These are phyloP conservation scores for Heritiera littoralis DNA, from an alignment of 345 rosid genomes.

Conservation along the genomic window DNA sequence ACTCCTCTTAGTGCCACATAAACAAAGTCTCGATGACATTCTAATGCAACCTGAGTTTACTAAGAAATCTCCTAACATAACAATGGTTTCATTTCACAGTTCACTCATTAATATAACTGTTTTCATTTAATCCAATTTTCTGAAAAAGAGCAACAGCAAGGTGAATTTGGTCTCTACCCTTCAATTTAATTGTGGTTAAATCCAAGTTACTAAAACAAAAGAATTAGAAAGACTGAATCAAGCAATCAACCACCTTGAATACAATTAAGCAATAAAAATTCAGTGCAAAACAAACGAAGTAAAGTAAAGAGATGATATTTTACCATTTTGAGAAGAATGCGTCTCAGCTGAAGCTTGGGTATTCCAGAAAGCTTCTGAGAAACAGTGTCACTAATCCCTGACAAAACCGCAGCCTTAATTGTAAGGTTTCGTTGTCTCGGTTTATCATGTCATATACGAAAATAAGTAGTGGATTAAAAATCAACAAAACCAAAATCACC, in stretches of 20 bases:
- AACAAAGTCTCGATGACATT: not conserved
- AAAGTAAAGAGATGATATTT: slow-evolving; percentile 16
- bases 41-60: not conserved
- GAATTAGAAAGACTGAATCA: not conserved
- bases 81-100: not conserved
- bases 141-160: not conserved
- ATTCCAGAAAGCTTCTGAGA: slow-evolving; percentile 87
- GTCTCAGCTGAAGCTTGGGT: slow-evolving; percentile 73
- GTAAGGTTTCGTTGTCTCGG: no score
- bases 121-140: not conserved
- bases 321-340: slow-evolving; percentile 90
- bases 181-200: not conserved
- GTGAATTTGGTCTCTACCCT: not conserved
- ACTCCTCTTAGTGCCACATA: not conserved
- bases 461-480: no score
- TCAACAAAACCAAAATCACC: no score
- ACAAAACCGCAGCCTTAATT: slow-evolving; percentile 72
- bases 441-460: no score
- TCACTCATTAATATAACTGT: not conserved
- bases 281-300: not conserved
- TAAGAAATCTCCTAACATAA: not conserved
- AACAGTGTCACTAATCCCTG: slow-evolving; percentile 70
- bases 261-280: no score
- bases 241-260: not conserved
- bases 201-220: not conserved